Base-by-base conservation (phyloP, 2,329 filamentous ascomycete species). In the Colletotrichum viniferum region DNA sequence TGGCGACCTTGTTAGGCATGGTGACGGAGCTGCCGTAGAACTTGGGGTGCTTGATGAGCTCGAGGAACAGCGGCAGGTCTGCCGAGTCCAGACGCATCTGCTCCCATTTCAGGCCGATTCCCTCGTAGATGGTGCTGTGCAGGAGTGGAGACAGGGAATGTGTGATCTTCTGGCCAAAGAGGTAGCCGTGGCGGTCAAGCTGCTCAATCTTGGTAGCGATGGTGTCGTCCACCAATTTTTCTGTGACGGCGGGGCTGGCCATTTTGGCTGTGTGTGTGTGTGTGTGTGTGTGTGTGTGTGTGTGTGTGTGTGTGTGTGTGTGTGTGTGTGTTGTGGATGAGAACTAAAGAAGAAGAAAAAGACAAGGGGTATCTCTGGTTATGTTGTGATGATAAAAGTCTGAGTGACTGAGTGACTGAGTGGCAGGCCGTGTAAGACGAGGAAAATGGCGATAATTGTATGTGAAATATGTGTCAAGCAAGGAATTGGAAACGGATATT, bases 1-100 rank as follows among this genome's bases (percentile, higher is more conserved):
- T 95, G 79, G 91, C 88, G 30, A 96, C 91, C 84, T 97, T 96
- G 87, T 95, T 92, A 0, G 95, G 95, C 94, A 96, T 97, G 24
- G 94, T 96, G 48, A 96, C 92, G 5, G 93, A 92, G 26, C 93
- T 91, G 89, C 92, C 92, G 80, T 92, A 93, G 82, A 92, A 94
- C 78, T 88, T 86, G 18, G 90, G 88, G 77, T 92, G 84, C 74
- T 87, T 86, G 38, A 90, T 87, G 9, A 93, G 84, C 24, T 85
- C 77, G 26, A 91, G 81, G 78, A 91, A 91, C 26, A 83, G 79
- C 9, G 83, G 76, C 77, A 91, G 87, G 77, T 89, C 86, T 34
- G 83, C 83, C 4, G 89, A 90, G 77, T 91, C 90, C 30, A 91
- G 86, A 14, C 89, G 85, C 36, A 87, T 79, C 78, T 91, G 89